Evolutionary conservation across 2,329 filamentous ascomycete species (phyloP), one percentile per base, ranked within the genome.

Genomic region (Verticillium nubilum): DNA sequence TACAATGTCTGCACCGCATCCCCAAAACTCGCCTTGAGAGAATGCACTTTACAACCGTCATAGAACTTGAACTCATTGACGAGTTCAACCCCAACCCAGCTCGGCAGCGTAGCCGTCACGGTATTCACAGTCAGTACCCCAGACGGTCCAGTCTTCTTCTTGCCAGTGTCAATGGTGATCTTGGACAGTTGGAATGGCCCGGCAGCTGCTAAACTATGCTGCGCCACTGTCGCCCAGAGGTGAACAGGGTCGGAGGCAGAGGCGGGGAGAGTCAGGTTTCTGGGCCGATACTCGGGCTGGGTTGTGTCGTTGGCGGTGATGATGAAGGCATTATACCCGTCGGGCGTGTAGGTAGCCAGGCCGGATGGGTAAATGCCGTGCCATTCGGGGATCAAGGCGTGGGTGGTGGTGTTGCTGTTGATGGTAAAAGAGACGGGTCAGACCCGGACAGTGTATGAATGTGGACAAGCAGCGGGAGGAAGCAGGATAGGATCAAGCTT

Each of bases 341-440:
- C 53, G 4, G 57, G 29, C 4, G 59, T 15, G 42, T 56, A 59
- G 37, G 56, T 50, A 1, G 57, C 42, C 25, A 28, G 31, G n/a
- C 57, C 59, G 13, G 57, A 61, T 9, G 59, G 57, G 57, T 50
- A 59, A 17, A 56, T 9, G 57, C 59, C 56, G 47, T 61, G 59
- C 59, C 53, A 61, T 33, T 61, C 57, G 12, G 57, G 47, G 47
- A 61, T 56, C 25, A 57, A 23, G 6, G 56, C 31, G n/a, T 57
- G 53, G 6, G 57, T 35, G 53, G 3, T 54, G 15, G 57, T 53
- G 53, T 57, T 33, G 0, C 42, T 61, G 57, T 15, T 15, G 31
- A 12, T 33, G 31, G 10, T 4, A 33, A 33, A 15, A 33, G 10
- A 15, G 26, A 1, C 0, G 27, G 26, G 27, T 54, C 12, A 59